These are phyloP conservation scores for Eucalyptus viminalis DNA, from an alignment of 345 rosid species.

Conservation along the genomic window DNA sequence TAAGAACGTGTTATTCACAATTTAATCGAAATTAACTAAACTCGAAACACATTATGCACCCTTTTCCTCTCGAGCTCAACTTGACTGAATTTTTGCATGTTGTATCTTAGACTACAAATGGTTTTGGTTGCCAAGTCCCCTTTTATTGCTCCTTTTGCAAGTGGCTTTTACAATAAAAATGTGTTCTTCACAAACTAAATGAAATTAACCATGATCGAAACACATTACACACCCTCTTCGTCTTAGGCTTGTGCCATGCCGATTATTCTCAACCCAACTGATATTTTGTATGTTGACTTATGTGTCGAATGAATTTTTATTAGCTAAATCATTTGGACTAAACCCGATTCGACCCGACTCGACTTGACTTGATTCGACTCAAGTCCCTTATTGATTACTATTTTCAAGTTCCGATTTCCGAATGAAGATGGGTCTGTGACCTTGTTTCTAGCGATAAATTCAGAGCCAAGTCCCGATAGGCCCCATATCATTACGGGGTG, in stretches of 20 bases:
- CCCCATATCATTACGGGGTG: neutral
- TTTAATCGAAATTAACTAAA: neutral
- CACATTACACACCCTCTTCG: fast-evolving
- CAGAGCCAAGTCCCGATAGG: neutral
- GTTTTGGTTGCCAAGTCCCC: neutral
- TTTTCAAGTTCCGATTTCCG: neutral
- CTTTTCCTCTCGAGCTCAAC: neutral
- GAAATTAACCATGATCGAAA: neutral
- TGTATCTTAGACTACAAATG: neutral
- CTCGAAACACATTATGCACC: neutral
- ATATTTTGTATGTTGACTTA: neutral
- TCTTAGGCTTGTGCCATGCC: neutral
- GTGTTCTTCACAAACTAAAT: neutral
- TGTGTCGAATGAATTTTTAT: fast-evolving
- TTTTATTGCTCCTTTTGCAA: neutral
- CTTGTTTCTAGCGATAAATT: neutral
- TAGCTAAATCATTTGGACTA: fast-evolving
- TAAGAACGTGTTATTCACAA: neutral
- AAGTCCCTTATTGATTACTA: neutral
- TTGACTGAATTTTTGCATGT: too few relatives aligned
- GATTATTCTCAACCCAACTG: fast-evolving
- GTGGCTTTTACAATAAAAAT: neutral
- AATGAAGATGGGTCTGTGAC: neutral
- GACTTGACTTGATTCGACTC: neutral
- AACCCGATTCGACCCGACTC: fast-evolving